Conservation (phyloP, 352 stramenopile species). For the Peronosclerospora sorghi region DNA sequence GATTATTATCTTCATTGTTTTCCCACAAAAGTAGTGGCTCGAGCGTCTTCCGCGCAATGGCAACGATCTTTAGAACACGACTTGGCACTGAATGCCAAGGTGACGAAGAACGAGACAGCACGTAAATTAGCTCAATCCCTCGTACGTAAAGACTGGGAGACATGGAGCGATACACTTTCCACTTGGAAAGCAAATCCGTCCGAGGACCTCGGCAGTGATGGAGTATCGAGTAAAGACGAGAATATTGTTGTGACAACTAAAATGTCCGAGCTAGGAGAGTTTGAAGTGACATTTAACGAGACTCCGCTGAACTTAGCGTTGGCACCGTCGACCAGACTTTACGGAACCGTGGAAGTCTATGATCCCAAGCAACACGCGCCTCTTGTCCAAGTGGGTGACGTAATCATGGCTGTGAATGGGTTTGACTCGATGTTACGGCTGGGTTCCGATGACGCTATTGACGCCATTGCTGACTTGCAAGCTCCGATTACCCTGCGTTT, state of each 20-base stretch:
- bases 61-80: constrained; percentile 45
- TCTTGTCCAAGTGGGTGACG: constrained; percentile 44
- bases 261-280: constrained; percentile 46
- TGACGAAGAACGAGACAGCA: constrained; percentile 7
- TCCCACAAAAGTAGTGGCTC: constrained; percentile 29
- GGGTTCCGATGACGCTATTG: constrained; percentile 44
- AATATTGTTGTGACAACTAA: background rate
- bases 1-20: constrained; percentile 35
- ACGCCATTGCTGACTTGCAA: constrained; percentile 32
- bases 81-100: constrained; percentile 28
- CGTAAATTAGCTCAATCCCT: constrained; percentile 22
- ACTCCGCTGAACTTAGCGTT: constrained; percentile 39
- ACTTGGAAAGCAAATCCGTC: constrained; percentile 1
- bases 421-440: constrained; percentile 34
- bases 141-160: constrained; percentile 8
- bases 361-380: constrained; percentile 37
- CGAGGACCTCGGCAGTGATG: constrained; percentile 10
- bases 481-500: constrained; percentile 42
- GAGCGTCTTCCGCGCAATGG: constrained; percentile 61
- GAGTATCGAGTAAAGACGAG: constrained; percentile 9
- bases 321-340: constrained; percentile 56
- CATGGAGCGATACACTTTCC: constrained; percentile 5
- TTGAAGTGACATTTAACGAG: constrained; percentile 41
- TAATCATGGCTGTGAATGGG: constrained; percentile 57
- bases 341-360: constrained; percentile 66